Conservation (phyloP, 352 stramenopile genomes). For the Peronospora destructor region DNA sequence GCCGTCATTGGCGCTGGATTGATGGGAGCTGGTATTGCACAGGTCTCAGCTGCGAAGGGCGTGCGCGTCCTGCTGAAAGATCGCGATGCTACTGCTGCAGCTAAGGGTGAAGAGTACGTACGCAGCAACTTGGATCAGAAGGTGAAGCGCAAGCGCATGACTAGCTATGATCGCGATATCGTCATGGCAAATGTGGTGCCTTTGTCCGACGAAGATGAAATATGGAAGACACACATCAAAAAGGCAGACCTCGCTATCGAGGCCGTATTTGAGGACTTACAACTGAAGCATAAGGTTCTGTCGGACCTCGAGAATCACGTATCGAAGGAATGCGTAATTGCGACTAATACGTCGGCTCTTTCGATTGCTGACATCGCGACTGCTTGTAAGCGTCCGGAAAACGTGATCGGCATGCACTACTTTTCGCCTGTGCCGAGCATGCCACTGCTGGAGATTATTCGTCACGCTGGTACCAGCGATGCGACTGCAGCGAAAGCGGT, state of each 20-base stretch:
- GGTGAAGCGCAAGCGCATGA: slow-evolving; percentile 93
- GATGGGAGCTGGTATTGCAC: slow-evolving; percentile 97
- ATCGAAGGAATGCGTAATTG: slow-evolving; percentile 92
- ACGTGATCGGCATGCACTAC: slow-evolving; percentile 98
- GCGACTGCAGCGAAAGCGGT: slow-evolving; percentile 88
- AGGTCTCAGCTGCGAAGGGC: slow-evolving; percentile 93
- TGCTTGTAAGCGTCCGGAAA: slow-evolving; percentile 76
- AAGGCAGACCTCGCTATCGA: slow-evolving; percentile 96
- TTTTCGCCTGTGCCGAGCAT: slow-evolving; percentile 97
- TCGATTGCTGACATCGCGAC: slow-evolving; percentile 93
- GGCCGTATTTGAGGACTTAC: slow-evolving; percentile 96
- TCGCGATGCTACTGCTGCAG: slow-evolving; percentile 80
- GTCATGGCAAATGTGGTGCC: slow-evolving; percentile 89
- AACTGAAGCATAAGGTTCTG: slow-evolving; percentile 95
- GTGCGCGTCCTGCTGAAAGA: slow-evolving; percentile 95
- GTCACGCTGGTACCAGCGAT: slow-evolving; percentile 88
- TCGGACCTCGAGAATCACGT: slow-evolving; percentile 90
- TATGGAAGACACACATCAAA: slow-evolving; percentile 90
- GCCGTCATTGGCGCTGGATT: slow-evolving; percentile 95
- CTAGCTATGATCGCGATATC: slow-evolving; percentile 81
- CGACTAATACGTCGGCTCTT: slow-evolving; percentile 97
- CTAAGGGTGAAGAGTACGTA: slow-evolving; percentile 89
- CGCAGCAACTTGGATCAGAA: slow-evolving; percentile 93
- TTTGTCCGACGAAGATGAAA: slow-evolving; percentile 88
- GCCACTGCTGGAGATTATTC: slow-evolving; percentile 98